Evolutionary conservation across 176 grass and related monocot genomes (phyloP).

Genomic region (Typha latifolia): DNA sequence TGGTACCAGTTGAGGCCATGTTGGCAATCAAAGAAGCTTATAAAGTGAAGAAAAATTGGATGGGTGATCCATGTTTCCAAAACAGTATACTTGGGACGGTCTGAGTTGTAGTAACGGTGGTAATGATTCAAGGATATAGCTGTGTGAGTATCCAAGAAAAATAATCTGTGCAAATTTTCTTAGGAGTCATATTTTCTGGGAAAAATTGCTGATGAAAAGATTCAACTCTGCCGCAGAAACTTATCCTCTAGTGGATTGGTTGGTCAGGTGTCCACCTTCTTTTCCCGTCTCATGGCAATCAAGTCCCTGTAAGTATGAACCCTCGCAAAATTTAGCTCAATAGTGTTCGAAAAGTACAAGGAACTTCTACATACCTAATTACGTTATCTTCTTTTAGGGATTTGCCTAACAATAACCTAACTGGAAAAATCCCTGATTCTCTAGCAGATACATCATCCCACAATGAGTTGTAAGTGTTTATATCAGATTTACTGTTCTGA

Average conservation of each 20-base stretch:
- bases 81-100: constrained; percentile 40
- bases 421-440: constrained; percentile 38
- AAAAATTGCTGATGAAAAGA: neutral
- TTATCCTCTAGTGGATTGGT: no score
- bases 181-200: neutral
- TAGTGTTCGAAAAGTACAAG: no score
- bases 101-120: constrained; percentile 35
- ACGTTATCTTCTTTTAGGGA: constrained; percentile 31
- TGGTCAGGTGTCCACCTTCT: no score
- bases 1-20: constrained; percentile 39
- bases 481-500: neutral
- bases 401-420: constrained; percentile 58
- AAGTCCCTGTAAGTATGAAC: no score
- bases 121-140: constrained; percentile 20
- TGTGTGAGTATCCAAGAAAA: constrained; percentile 39
- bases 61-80: constrained; percentile 59
- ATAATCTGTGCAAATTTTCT: neutral
- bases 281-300: no score
- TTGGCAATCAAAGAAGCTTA: constrained; percentile 30
- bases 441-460: constrained; percentile 34
- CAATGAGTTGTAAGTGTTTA: constrained; percentile 37
- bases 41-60: constrained; percentile 57
- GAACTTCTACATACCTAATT: no score
- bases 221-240: neutral
- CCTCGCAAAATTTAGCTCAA: no score